Evolutionary conservation across 2,329 filamentous ascomycete genomes (phyloP).

Genomic region (Aspergillus fumigatus): DNA sequence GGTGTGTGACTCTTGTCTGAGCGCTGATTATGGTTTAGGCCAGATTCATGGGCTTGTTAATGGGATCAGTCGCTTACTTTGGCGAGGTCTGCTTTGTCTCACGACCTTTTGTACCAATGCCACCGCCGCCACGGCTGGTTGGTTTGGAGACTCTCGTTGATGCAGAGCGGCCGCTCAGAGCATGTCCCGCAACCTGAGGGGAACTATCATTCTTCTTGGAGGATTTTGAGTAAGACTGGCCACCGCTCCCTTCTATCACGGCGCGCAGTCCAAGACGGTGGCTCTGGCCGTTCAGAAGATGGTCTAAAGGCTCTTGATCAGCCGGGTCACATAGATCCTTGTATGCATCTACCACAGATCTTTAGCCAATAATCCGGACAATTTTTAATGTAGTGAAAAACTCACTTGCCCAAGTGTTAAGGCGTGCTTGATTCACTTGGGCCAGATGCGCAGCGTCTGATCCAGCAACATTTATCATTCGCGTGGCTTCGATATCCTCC

Average conservation of each 20-base stretch:
- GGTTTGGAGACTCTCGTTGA: constrained; percentile 3
- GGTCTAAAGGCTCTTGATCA: constrained; percentile 26
- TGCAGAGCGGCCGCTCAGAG: not conserved
- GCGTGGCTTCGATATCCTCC: constrained; percentile 24
- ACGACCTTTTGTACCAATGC: constrained; percentile 19
- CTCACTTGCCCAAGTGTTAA: constrained; percentile 34
- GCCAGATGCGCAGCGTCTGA: constrained; percentile 25
- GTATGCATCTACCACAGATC: constrained; percentile 24
- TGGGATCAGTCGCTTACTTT: not conserved
- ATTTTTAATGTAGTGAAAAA: not conserved
- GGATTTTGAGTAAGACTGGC: constrained; percentile 8
- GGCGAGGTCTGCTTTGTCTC: not conserved
- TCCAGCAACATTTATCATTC: constrained; percentile 27
- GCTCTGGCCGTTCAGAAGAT: constrained; percentile 35
- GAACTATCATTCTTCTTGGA: constrained; percentile 2
- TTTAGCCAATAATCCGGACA: constrained; percentile 9
- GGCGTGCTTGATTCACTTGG: constrained; percentile 18
- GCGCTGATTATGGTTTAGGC: not conserved
- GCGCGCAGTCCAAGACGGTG: constrained; percentile 31
- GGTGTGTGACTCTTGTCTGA: constrained; percentile 1
- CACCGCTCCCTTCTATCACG: constrained; percentile 14
- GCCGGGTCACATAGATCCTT: constrained; percentile 26
- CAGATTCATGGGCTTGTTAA: not conserved
- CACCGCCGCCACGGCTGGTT: constrained; percentile 22
- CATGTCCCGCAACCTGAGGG: not conserved